phyloP scores from a whole-genome alignment of 2,329 filamentous ascomycete genomes.

The Ustulina deusta region DNA sequence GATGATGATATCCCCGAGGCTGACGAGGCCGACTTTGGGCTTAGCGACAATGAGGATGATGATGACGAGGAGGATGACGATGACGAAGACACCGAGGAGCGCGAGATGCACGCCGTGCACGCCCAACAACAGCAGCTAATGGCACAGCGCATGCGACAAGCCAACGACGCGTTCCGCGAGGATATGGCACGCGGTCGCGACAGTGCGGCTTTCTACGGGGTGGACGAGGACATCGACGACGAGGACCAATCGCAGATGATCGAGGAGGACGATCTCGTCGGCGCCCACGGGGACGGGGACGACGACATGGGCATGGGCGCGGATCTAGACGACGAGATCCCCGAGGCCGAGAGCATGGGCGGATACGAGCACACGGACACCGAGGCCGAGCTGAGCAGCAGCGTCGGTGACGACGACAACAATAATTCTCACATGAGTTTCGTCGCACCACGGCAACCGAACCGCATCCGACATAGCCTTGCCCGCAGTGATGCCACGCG shows the following conservation, averaged over 20 bases:
- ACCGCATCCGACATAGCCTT: constrained; percentile 54
- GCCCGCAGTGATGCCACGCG: constrained; percentile 57
- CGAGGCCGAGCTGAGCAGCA: constrained; percentile 71
- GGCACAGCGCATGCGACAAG: constrained; percentile 64
- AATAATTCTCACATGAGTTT: constrained; percentile 25
- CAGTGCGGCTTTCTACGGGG: constrained; percentile 63
- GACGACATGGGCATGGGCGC: constrained; percentile 70
- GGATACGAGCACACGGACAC: constrained; percentile 84
- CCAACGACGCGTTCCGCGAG: constrained; percentile 72
- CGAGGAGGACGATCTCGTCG: constrained; percentile 70
- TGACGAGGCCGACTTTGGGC: constrained; percentile 64
- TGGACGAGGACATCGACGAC: constrained; percentile 66
- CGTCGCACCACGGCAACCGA: constrained; percentile 32
- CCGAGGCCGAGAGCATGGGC: constrained; percentile 68
- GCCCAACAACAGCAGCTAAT: constrained; percentile 64
- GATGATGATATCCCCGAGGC: constrained; percentile 81
- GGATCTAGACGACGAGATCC: constrained; percentile 79
- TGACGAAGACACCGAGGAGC: constrained; percentile 45
- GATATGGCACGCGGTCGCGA: constrained; percentile 66
- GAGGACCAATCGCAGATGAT: constrained; percentile 70
- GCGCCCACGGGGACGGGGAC: constrained; percentile 51
- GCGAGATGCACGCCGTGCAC: constrained; percentile 48
- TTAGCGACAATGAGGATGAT: constrained; percentile 57
- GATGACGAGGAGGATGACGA: constrained; percentile 55
- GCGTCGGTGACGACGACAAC: constrained; percentile 55